Percentiles rank a stretch among this genome's conserved stretches.
Conservation (phyloP, 1,284 basidiomycete genomes). For the Vanrija humicola region DNA sequence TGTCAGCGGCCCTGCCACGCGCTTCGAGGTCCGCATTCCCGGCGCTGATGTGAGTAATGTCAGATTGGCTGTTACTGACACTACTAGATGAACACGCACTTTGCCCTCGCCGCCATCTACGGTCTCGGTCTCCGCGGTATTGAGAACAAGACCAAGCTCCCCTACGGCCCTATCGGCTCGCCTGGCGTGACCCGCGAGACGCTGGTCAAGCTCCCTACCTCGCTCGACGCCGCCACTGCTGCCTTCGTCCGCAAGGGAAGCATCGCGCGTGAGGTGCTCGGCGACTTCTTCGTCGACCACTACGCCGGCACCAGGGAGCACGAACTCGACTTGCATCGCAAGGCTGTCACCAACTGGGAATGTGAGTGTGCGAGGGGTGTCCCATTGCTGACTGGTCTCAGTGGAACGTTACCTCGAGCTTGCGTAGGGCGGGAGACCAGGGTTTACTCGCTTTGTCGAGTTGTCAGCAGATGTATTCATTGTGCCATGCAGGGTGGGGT, state of each 20-base stretch:
- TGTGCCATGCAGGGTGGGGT: neutral
- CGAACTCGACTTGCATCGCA: constrained; percentile 78
- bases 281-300: constrained; percentile 86
- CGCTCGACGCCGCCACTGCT: constrained; percentile 71
- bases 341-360: constrained; percentile 92
- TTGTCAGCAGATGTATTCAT: neutral
- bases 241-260: constrained; percentile 73
- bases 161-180: constrained; percentile 63
- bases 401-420: constrained; percentile 82
- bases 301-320: constrained; percentile 87
- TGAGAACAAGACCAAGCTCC: constrained; percentile 65
- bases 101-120: constrained; percentile 80
- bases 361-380: constrained; percentile 53
- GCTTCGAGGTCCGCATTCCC: constrained; percentile 88
- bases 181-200: constrained; percentile 44
- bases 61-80: neutral
- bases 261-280: constrained; percentile 80
- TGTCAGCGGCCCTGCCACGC: constrained; percentile 70
- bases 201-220: constrained; percentile 68
- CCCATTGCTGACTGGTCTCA: constrained; percentile 33
- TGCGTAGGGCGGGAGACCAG: constrained; percentile 50
- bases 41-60: constrained; percentile 78
- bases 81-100: constrained; percentile 69
- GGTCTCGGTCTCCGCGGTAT: constrained; percentile 82
- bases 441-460: neutral